Percentiles rank a stretch among this genome's conserved stretches.
phyloP scores from a whole-genome alignment of 257 asterid genomes.

The Solanum okadae region DNA sequence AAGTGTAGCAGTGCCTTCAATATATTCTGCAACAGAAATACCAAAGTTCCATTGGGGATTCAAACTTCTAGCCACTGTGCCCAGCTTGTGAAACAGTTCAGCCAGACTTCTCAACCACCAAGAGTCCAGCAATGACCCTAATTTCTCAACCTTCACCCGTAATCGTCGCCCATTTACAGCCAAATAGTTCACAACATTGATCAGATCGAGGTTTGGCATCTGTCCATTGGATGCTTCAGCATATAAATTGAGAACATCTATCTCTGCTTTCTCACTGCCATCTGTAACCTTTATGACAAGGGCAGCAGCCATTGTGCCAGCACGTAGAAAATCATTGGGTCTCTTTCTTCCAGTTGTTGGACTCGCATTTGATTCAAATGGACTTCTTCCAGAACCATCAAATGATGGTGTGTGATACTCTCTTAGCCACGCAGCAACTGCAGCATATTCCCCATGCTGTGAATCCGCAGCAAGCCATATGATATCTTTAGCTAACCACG shows the following conservation, averaged over 20 bases:
- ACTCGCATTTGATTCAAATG: constrained; percentile 3
- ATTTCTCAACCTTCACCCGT: constrained; percentile 65
- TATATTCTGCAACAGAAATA: constrained; percentile 63
- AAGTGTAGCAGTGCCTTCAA: constrained; percentile 84
- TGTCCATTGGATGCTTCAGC: constrained; percentile 99
- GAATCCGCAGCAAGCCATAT: constrained; percentile 97
- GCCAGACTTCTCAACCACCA: constrained; percentile 72
- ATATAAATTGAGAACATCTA: constrained; percentile 64
- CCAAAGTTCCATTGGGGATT: constrained; percentile 80
- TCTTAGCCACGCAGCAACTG: constrained; percentile 85
- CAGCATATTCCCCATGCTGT: constrained; percentile 75
- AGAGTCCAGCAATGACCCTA: constrained; percentile 62
- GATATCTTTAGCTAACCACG: constrained; percentile 95
- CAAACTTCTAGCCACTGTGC: constrained; percentile 57
- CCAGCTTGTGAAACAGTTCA: constrained; percentile 41
- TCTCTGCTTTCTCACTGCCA: constrained; percentile 37
- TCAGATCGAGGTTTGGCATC: constrained; percentile 94
- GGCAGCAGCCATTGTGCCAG: constrained; percentile 99
- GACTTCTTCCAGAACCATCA: constrained; percentile 35
- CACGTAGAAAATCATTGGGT: constrained; percentile 61
- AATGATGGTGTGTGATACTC: constrained; percentile 63
- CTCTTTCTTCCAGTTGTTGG: constrained; percentile 7
- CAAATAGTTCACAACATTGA: constrained; percentile 78
- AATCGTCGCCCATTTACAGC: constrained; percentile 89
- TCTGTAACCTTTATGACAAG: constrained; percentile 82